Percentiles rank a stretch among this genome's conserved stretches.
These are phyloP conservation scores for Plantago major DNA, from an alignment of 257 asterid species.

Conservation along the genomic window DNA sequence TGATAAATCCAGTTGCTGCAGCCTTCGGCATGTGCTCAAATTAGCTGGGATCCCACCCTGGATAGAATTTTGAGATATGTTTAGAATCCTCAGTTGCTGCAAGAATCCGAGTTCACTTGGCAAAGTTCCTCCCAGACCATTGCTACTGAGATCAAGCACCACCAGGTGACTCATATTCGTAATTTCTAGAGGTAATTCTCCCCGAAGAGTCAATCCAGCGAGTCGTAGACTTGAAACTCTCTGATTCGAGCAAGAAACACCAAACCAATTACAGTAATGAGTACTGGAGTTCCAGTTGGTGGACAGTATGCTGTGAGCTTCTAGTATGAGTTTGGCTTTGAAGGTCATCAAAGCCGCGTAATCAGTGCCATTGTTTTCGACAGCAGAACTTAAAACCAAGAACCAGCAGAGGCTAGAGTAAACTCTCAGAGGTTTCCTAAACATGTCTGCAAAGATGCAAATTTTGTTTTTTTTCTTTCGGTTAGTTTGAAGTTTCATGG, in stretches of 20 bases:
- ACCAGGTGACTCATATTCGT: conserved; percentile 28
- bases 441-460: no score
- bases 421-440: no score
- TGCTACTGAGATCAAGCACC: conserved; percentile 30
- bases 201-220: conserved; percentile 27
- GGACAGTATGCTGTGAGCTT: conserved; percentile 21
- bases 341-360: conserved; percentile 32
- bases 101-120: conserved; percentile 35
- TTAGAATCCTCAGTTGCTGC: conserved; percentile 25
- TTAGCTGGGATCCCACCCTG: conserved; percentile 34
- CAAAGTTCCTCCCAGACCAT: conserved; percentile 25
- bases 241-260: conserved; percentile 29
- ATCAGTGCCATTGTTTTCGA: conserved; percentile 20
- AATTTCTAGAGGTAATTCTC: conserved; percentile 16
- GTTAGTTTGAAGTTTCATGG: no score
- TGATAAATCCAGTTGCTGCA: conserved; percentile 27
- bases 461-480: no score
- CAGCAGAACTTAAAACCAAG: conserved; percentile 12
- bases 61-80: conserved; percentile 25
- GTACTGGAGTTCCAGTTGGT: conserved; percentile 33
- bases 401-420: neutral
- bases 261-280: conserved; percentile 34
- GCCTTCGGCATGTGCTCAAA: conserved; percentile 25
- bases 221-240: conserved; percentile 30
- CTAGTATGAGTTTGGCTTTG: conserved; percentile 22